These are phyloP conservation scores for Rhizophlyctis rosea DNA, from an alignment of 192 early-diverging fungal genomes.

Conservation along the genomic window DNA sequence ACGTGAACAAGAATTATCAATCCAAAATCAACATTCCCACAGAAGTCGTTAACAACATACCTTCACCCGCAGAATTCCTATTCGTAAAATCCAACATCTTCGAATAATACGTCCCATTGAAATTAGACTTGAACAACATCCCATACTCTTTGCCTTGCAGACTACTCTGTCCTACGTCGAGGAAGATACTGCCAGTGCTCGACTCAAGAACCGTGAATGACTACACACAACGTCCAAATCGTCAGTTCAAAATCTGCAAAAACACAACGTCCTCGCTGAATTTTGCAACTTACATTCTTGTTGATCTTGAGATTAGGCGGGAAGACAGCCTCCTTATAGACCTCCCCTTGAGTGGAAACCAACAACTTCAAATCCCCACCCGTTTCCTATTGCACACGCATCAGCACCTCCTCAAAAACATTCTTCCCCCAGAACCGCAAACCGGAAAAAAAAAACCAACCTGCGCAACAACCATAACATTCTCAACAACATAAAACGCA, in stretches of 20 bases:
- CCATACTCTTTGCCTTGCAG: conserved; percentile 66
- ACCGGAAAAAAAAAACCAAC: conserved; percentile 34
- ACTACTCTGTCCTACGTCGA: conserved; percentile 35
- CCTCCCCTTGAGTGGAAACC: conserved; percentile 73
- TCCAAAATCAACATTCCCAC: conserved; percentile 12
- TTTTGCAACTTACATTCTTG: conserved; percentile 46
- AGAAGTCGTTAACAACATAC: conserved; percentile 32
- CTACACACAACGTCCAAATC: conserved; percentile 15
- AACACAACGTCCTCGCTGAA: not conserved
- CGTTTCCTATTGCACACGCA: too few relatives aligned
- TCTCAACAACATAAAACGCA: conserved; percentile 74
- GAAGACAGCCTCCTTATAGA: conserved; percentile 73
- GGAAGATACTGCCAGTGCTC: conserved; percentile 52
- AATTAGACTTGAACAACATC: conserved; percentile 85
- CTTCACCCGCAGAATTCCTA: conserved; percentile 64
- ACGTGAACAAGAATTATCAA: too few relatives aligned
- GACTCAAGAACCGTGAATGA: conserved; percentile 84
- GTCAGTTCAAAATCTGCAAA: not conserved
- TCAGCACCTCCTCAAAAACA: too few relatives aligned
- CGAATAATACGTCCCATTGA: conserved; percentile 77
- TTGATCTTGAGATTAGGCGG: conserved; percentile 76
- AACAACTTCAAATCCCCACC: conserved; percentile 52
- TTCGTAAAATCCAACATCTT: conserved; percentile 77
- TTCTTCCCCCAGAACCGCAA: too few relatives aligned
- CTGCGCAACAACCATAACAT: conserved; percentile 77